These are phyloP conservation scores for Hygrophila difformis DNA, from an alignment of 257 asterid genomes.

Conservation along the genomic window DNA sequence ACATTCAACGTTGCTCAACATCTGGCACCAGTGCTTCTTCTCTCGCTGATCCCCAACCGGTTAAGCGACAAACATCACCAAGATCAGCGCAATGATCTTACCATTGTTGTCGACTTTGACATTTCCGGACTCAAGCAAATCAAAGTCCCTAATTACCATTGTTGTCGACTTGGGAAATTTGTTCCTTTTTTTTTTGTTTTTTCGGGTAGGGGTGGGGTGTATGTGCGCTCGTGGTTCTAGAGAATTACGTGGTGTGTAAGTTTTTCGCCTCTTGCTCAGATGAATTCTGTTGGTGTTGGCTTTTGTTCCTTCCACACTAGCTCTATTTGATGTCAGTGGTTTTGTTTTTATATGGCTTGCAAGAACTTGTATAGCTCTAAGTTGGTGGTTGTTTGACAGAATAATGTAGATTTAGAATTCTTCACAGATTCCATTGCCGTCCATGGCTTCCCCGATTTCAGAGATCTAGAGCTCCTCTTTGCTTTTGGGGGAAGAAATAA, in stretches of 20 bases:
- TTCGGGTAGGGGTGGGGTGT: constrained; percentile 6
- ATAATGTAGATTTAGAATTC: constrained; percentile 60
- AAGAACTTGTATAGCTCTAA: constrained; percentile 7
- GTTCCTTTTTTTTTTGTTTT: too few species aligned
- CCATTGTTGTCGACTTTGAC: constrained; percentile 49
- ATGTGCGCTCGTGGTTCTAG: not conserved
- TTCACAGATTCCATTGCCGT: too few species aligned
- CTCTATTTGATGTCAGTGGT: too few species aligned
- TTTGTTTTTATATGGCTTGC: constrained; percentile 9
- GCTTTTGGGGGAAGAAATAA: too few species aligned
- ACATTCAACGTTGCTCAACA: constrained; percentile 47
- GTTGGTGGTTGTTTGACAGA: constrained; percentile 33
- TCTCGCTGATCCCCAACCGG: constrained; percentile 15
- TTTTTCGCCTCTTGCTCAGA: constrained; percentile 10
- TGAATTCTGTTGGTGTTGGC: constrained; percentile 6
- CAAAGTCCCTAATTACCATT: constrained; percentile 50
- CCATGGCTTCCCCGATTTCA: too few species aligned
- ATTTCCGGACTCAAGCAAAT: constrained; percentile 53
- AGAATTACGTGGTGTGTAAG: constrained; percentile 11
- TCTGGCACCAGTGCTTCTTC: constrained; percentile 17
- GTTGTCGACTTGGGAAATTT: too few species aligned
- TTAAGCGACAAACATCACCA: constrained; percentile 10
- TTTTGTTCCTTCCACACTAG: not conserved
- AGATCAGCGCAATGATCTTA: constrained; percentile 19
- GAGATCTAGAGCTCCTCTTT: too few species aligned